Conservation (phyloP, 2,329 filamentous ascomycete genomes). For the Beauveria asiatica region DNA sequence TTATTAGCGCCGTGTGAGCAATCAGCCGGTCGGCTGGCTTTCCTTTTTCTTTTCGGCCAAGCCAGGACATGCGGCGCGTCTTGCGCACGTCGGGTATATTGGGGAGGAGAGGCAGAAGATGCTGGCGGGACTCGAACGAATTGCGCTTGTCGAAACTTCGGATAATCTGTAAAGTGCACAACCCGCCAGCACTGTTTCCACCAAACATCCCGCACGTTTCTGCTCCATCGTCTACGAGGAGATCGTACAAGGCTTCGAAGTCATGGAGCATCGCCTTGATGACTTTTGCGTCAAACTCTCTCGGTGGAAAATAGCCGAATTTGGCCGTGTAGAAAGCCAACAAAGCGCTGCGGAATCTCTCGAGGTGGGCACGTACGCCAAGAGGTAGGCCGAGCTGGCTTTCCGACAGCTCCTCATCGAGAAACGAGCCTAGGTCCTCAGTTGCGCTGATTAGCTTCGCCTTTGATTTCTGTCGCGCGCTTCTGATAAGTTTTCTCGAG, state of each 20-base stretch:
- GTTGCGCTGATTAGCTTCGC: constrained; percentile 49
- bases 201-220: constrained; percentile 42
- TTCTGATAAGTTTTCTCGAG: constrained; percentile 57
- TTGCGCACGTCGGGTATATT: not conserved
- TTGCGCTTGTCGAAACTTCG: constrained; percentile 56
- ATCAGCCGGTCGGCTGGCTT: constrained; percentile 40
- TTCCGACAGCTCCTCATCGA: constrained; percentile 62
- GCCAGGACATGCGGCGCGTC: constrained; percentile 32
- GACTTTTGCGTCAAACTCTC: constrained; percentile 48
- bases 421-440: constrained; percentile 54
- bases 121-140: constrained; percentile 48
- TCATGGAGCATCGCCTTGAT: constrained; percentile 57
- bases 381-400: constrained; percentile 55
- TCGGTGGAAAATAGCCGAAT: constrained; percentile 65
- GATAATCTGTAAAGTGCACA: constrained; percentile 62
- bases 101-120: constrained; percentile 62
- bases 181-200: constrained; percentile 51
- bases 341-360: constrained; percentile 63
- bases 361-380: constrained; percentile 56
- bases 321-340: constrained; percentile 57
- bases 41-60: constrained; percentile 31
- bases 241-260: constrained; percentile 62
- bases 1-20: constrained; percentile 43
- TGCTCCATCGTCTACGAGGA: constrained; percentile 56
- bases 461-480: constrained; percentile 57